Evolutionary conservation across 257 asterid species (phyloP).

Genomic region (Solanum pimpinellifolium): DNA sequence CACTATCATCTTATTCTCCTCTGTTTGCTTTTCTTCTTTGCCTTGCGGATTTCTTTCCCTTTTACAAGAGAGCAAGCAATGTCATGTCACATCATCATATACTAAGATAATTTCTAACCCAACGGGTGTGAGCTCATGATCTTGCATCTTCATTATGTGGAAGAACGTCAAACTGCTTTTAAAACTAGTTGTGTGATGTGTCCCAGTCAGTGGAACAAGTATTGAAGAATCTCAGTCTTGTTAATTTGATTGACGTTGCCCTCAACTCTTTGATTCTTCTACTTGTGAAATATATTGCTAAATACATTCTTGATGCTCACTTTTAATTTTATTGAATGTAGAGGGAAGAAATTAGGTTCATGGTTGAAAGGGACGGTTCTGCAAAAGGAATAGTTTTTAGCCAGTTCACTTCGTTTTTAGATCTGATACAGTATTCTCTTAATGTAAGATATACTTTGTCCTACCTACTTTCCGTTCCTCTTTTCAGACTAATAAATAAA

Average conservation of each 20-base stretch:
- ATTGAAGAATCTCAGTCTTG: neutral
- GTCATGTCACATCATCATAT: neutral
- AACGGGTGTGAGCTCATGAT: neutral
- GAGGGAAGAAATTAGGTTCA: too few species aligned
- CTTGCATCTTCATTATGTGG: neutral
- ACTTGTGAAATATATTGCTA: neutral
- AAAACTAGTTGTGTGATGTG: neutral
- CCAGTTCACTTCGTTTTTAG: neutral
- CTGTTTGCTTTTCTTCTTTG: slow-evolving; percentile 3
- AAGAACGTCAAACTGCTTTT: neutral
- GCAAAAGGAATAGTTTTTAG: neutral
- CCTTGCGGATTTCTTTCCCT: slow-evolving; percentile 12
- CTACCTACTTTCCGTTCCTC: neutral
- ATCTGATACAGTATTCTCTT: neutral
- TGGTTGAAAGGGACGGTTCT: neutral
- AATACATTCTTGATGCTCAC: neutral
- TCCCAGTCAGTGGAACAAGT: neutral
- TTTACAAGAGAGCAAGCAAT: neutral
- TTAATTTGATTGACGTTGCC: neutral
- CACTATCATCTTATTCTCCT: neutral
- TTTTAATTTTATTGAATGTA: too few species aligned
- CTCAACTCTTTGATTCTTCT: neutral
- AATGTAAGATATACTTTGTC: neutral
- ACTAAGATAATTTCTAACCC: neutral
- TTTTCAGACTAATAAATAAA: neutral